Evolutionary conservation across 2,329 filamentous ascomycete genomes (phyloP), one percentile per base, ranked within the genome.

Genomic region (Metarhizium brunneum): DNA sequence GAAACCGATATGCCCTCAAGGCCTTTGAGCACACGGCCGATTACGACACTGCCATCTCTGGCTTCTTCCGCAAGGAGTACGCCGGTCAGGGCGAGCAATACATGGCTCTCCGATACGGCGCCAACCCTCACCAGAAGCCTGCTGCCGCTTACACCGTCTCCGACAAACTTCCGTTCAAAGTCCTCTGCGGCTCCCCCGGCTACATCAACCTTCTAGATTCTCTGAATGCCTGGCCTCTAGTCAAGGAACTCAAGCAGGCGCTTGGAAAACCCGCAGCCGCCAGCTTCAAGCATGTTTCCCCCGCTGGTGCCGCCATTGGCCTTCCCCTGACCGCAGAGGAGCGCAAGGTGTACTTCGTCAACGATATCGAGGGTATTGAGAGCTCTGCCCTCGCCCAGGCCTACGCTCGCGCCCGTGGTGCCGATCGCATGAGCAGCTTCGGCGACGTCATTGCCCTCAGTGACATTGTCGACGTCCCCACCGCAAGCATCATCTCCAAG

Each of bases 241-340:
- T 99, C 56, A 95, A 95, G 80, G 94, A 99, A 77, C 83, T 99
- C 66, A 95, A 91, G 79, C 78, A 87, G 64, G 90, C 92, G 25
- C 84, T 97, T 25, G 86, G 87, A 63, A 86, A 87, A 71, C 90
- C 94, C 38, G 94, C 94, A 54, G 94, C 94, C 35, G 92, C 94
- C 60, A 96, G 90, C 71, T 99, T 99, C 85, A 99, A 96, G 84
- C 94, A 99, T 71, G 94, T 97, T 60, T 99, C 94, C 10, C 94
- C 94, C 20, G 94, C 94, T 47, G 94, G 94, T 67, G 94, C 92
- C 57, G 92, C 94, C 62, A 94, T 99, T 66, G 94, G 92, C 62
- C 85, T 94, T 6, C 90, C 91, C 25, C 81, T 99, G 61, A 90
- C 78, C 61, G 84, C 88, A 45, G 88, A 89, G 53, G 94, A 99